Evolutionary conservation across 768 basidiomycete genomes (phyloP).

Genomic region (Rhizopogon rudus): DNA sequence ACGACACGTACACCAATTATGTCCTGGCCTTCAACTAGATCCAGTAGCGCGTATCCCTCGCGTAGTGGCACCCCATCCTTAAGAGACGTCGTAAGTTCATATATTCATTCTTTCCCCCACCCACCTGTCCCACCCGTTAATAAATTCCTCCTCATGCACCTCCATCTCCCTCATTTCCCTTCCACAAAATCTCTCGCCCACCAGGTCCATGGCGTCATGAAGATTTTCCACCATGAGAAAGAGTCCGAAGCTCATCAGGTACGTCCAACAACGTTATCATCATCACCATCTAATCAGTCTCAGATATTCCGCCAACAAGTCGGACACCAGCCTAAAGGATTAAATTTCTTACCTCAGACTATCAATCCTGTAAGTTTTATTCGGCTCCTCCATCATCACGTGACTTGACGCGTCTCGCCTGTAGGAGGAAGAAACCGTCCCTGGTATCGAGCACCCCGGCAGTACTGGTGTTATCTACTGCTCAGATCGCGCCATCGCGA

Average conservation of each 20-base stretch:
- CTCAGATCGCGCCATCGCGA: conserved; percentile 91
- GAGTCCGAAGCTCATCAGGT: conserved; percentile 90
- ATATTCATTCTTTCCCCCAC: neutral
- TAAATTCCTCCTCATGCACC: conserved; percentile 13
- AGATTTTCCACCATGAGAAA: conserved; percentile 65
- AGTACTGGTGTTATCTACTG: conserved; percentile 74
- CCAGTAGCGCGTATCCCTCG: conserved; percentile 28
- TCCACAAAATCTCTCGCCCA: conserved; percentile 31
- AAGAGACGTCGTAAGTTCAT: conserved; percentile 36
- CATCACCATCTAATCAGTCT: conserved; percentile 4
- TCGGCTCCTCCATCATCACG: neutral
- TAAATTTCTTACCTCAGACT: conserved; percentile 48
- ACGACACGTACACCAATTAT: conserved; percentile 6
- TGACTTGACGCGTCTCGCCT: conserved; percentile 3
- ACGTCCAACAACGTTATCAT: neutral
- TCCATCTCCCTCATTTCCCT: conserved; percentile 14
- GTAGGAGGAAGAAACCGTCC: conserved; percentile 85
- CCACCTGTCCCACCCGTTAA: neutral
- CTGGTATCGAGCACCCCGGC: conserved; percentile 79
- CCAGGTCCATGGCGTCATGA: conserved; percentile 68
- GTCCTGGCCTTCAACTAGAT: conserved; percentile 20
- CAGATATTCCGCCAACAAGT: conserved; percentile 74
- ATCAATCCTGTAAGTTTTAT: conserved; percentile 54
- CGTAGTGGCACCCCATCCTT: conserved; percentile 35
- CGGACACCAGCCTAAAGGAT: conserved; percentile 63